Evolutionary conservation across 2,329 filamentous ascomycete species (phyloP), one percentile per base, ranked within the genome.

Genomic region (Colletotrichum sp.): DNA sequence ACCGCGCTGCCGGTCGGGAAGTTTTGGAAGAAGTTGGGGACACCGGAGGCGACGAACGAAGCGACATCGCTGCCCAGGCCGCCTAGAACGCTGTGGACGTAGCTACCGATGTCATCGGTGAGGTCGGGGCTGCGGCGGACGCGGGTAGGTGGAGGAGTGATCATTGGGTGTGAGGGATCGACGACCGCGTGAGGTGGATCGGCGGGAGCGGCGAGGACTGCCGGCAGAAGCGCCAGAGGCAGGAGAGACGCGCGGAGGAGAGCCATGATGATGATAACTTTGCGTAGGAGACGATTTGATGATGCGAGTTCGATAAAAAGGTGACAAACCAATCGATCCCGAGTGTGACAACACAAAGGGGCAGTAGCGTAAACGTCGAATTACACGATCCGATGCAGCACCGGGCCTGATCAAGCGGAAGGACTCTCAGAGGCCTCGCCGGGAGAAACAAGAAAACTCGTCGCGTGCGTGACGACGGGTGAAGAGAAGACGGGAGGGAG

Each of bases 11-110:
- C 92, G 4, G 89, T 92, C 2, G 94, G 93, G 48, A 95, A 90
- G 78, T 89, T 88, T 71, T 92, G 89, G 82, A 94, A 94, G 85
- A 90, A 95, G 72, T 94, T 89, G 2, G 93, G 91, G 2, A 95
- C 87, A 26, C 92, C 92, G 4, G 90, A 92, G 3, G 90, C 89
- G 52, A 93, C 87, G 75, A 91, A 93, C 14, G 88, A 90, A 14
- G 92, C 91, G 43, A 92, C 85, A 28, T 87, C 86, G 59, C 88
- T 89, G 52, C 90, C 91, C 3, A 93, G 80, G 10, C 83, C 84
- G 62, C 85, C 86, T 56, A 91, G 84, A 8, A 90, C 81, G 61
- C 91, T 84, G 68, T 87, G 83, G 76, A 89, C 85, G 74, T 92
- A 87, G 76, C 88, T 88, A 59, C 86, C 85, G 12, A 91, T 83